Conservation (phyloP, 2,329 filamentous ascomycete genomes). For the Fusarium secorum region DNA sequence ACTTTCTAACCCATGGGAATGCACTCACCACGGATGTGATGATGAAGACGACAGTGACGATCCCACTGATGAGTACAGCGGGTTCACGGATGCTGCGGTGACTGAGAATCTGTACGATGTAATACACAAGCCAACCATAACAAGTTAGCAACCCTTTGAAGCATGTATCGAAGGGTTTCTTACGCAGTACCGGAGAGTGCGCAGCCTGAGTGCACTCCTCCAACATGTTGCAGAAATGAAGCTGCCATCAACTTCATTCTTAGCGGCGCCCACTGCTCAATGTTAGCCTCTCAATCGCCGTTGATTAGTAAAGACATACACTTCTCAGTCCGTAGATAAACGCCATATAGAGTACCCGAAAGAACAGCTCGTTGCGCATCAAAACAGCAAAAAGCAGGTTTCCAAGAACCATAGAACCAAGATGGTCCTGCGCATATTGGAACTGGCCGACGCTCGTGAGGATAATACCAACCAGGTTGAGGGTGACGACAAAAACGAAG, state of each 20-base stretch:
- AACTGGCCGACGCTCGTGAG: neutral
- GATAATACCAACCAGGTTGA: neutral
- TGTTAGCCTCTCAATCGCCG: too few species aligned
- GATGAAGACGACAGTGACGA: neutral
- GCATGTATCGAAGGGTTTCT: accelerated
- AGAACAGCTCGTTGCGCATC: neutral
- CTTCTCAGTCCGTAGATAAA: neutral
- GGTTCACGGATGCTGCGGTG: neutral
- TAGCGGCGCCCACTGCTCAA: neutral
- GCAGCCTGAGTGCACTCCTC: neutral
- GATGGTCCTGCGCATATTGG: neutral
- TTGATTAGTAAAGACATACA: too few species aligned
- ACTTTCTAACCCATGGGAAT: conserved; percentile 1
- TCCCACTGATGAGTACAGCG: neutral
- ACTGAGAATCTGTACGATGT: neutral
- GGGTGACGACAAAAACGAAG: neutral
- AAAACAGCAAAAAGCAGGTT: neutral
- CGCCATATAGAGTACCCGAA: neutral
- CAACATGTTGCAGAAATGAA: neutral
- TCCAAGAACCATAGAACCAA: neutral
- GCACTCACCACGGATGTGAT: neutral
- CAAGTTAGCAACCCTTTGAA: neutral
- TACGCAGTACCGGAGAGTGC: neutral
- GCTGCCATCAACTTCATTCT: neutral
- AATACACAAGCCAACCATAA: neutral